Base-by-base conservation (phyloP, 441 rosid species). In the Capsella rubella region DNA sequence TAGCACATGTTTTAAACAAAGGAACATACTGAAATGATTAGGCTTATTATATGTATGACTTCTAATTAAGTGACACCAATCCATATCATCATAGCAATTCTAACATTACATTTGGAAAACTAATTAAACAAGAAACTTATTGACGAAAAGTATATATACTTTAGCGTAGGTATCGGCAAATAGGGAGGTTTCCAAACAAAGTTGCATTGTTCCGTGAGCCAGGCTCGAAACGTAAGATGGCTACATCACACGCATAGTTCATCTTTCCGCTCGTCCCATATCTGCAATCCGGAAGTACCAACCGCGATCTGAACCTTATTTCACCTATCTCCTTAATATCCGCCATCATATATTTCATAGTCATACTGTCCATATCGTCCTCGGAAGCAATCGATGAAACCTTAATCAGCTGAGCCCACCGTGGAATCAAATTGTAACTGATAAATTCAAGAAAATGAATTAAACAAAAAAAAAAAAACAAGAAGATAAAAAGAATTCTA, bases 231-330 rank as follows among this genome's bases (percentile, higher is more conserved):
- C 55, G 4, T 52, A 52, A 28, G 10, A 13, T 28, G 50, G 74
- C 50, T 70, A 25, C 59, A 35, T 59, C 59, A 27, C 50, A 70
- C 3, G 16, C 58, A 60, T 70, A 70, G 31, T 59, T 47, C 65
- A 70, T 70, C 40, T 37, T 57, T 9, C 58, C 58, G 0, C 16
- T 53, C 2, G 58, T 58, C 35, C 29, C 66, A 14, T 25, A 2
- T 37, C 58, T 35, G 15, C 67, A 58, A 58, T 70, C 74, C 16
- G 40, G 47, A 34, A 70, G 57, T 10, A 47, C 0, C 49, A 70
- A 25, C 16, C 57, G 12, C 12, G 47, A 32, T 21, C 27, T 35
- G 8, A 57, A 69, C 12, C 28, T 15, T 10, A 57, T 27, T 14
- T 58, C 57, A 58, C 29, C 37, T 11, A 32, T 35, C 15, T 50